phyloP scores from a whole-genome alignment of 495 filamentous ascomycete species.

The Pseudoneurospora amorphoporcata region DNA sequence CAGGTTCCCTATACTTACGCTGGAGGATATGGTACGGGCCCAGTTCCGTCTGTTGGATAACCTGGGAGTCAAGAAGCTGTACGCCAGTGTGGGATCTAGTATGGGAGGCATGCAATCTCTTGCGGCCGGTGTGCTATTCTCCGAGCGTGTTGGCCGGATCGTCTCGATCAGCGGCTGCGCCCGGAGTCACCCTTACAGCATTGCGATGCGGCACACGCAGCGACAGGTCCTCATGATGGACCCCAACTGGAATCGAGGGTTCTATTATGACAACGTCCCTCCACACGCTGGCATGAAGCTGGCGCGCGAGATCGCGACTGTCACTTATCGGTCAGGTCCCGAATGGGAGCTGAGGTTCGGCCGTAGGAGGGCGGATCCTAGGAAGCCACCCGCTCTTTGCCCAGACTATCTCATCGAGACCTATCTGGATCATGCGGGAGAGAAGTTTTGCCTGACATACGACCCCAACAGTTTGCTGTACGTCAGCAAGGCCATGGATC shows the following conservation, averaged over 20 bases:
- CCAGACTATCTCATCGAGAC: slow-evolving; percentile 98
- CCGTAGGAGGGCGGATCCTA: slow-evolving; percentile 73
- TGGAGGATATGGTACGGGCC: slow-evolving; percentile 95
- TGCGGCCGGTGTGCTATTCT: slow-evolving; percentile 79
- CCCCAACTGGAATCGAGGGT: slow-evolving; percentile 92
- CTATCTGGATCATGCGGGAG: slow-evolving; percentile 94
- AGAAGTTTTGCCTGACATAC: slow-evolving; percentile 98
- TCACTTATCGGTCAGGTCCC: slow-evolving; percentile 92
- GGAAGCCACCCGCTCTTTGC: slow-evolving; percentile 80
- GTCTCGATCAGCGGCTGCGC: slow-evolving; percentile 91
- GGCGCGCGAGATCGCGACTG: slow-evolving; percentile 91
- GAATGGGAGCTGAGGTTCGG: slow-evolving; percentile 98
- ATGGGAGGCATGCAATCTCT: slow-evolving; percentile 99
- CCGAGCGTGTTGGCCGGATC: slow-evolving; percentile 67
- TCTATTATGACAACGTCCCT: slow-evolving; percentile 83
- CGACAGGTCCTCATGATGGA: slow-evolving; percentile 98
- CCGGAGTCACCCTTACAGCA: slow-evolving; percentile 92
- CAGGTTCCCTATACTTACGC: slow-evolving; percentile 90
- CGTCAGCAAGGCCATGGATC: slow-evolving; percentile 97
- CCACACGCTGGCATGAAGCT: slow-evolving; percentile 97
- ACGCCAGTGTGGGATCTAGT: slow-evolving; percentile 88
- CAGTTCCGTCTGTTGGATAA: slow-evolving; percentile 84
- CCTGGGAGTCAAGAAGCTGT: slow-evolving; percentile 68
- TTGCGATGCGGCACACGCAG: slow-evolving; percentile 98
- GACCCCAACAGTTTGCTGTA: slow-evolving; percentile 95